Percentiles rank a stretch among this genome's conserved stretches.
Evolutionary conservation across 345 rosid species (phyloP).

Genomic region (Cardiospermum halicacabum): DNA sequence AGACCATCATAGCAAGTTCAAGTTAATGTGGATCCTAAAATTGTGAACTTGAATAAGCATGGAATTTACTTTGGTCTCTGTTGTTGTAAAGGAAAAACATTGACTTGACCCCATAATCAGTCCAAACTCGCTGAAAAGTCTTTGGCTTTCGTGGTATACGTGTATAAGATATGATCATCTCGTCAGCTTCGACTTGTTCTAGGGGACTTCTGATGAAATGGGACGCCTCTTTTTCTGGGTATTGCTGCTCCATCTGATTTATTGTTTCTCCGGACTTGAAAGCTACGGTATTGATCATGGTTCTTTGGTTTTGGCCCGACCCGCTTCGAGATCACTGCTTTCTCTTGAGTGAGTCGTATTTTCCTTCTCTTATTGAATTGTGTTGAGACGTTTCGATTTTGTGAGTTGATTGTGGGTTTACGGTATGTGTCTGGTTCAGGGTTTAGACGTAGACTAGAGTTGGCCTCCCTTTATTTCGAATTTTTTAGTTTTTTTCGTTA

Average conservation of each 20-base stretch:
- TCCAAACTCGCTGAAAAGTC: neutral
- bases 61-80: constrained; percentile 20
- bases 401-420: neutral
- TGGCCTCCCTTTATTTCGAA: no score
- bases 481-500: neutral
- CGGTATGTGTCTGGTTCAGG: neutral
- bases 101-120: neutral
- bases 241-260: neutral
- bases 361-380: neutral
- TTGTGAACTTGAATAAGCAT: constrained; percentile 24
- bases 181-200: neutral
- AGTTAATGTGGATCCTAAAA: constrained; percentile 26
- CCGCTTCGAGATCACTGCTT: constrained; percentile 29
- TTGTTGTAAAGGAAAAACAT: no score
- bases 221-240: neutral
- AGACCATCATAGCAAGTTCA: no score
- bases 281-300: neutral
- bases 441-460: neutral
- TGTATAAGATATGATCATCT: neutral
- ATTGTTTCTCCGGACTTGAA: neutral
- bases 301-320: neutral
- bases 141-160: neutral
- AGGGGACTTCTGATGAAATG: constrained; percentile 4
- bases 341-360: constrained; percentile 19
- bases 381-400: neutral